Percentiles rank a stretch among this genome's conserved stretches.
Conservation (phyloP, 768 basidiomycete species). For the Terana coerulea region DNA sequence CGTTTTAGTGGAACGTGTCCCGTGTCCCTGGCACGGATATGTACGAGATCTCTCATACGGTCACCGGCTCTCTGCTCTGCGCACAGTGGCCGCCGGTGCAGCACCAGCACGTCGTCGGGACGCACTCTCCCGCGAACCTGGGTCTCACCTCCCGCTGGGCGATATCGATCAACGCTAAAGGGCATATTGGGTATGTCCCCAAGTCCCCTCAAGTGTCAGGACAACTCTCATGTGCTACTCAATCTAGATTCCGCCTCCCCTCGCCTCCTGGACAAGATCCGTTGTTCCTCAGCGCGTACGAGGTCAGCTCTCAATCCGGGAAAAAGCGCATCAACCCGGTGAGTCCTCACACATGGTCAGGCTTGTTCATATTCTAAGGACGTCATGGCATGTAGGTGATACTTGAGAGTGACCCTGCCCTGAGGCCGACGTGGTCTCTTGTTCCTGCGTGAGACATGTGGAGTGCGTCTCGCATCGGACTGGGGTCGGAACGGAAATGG, state of each 20-base stretch:
- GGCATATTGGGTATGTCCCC: background rate
- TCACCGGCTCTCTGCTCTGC: constrained; percentile 5
- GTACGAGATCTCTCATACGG: constrained; percentile 6
- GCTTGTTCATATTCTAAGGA: background rate
- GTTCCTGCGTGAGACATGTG: background rate
- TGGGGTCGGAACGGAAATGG: too few species aligned
- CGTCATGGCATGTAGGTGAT: background rate
- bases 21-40: constrained; percentile 10
- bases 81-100: constrained; percentile 8
- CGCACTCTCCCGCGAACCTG: constrained; percentile 11
- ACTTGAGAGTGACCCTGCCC: background rate
- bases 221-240: background rate
- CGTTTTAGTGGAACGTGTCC: constrained; percentile 3
- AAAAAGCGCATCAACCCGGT: background rate
- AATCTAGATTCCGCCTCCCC: background rate
- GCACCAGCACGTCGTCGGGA: constrained; percentile 3
- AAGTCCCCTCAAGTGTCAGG: background rate
- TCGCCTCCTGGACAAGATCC: background rate
- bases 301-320: background rate
- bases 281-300: background rate
- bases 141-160: constrained; percentile 11
- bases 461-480: too few species aligned
- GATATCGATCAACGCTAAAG: background rate
- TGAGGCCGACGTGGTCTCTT: background rate
- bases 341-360: too few species aligned